A percentile compares a stretch with the other conserved stretches of the same genome.
These are phyloP conservation scores for Xylaria telfairii DNA, from an alignment of 495 filamentous ascomycete genomes.

Conservation along the genomic window DNA sequence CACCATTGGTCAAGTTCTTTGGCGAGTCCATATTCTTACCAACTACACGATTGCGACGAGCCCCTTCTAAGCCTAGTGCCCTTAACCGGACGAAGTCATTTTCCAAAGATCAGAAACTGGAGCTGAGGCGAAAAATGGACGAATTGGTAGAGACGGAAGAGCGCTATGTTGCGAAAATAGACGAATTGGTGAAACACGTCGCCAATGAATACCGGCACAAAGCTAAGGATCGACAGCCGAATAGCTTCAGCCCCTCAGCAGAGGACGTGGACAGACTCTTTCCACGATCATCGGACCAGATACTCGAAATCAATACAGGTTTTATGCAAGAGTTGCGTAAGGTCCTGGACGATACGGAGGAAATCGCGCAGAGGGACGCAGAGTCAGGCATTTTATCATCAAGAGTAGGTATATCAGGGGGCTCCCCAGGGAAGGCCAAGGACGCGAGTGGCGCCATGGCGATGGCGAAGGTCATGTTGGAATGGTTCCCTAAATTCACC, in stretches of 20 bases:
- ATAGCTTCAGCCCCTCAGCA: conserved; percentile 74
- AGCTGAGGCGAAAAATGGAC: conserved; percentile 84
- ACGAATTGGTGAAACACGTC: conserved; percentile 78
- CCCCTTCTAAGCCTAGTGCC: conserved; percentile 83
- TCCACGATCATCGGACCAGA: conserved; percentile 75
- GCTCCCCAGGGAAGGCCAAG: conserved; percentile 49
- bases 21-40: conserved; percentile 86
- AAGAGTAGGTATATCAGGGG: conserved; percentile 57
- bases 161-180: conserved; percentile 85
- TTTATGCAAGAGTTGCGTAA: conserved; percentile 78
- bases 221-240: conserved; percentile 60
- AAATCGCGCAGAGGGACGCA: conserved; percentile 74
- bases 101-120: conserved; percentile 79
- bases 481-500: conserved; percentile 90
- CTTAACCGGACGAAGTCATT: conserved; percentile 75
- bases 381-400: conserved; percentile 46
- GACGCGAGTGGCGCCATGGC: conserved; percentile 77
- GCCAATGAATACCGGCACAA: conserved; percentile 74
- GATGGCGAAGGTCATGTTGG: conserved; percentile 77
- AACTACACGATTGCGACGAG: conserved; percentile 82
- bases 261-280: conserved; percentile 78
- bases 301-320: conserved; percentile 76
- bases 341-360: conserved; percentile 82
- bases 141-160: conserved; percentile 94
- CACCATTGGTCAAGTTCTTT: conserved; percentile 73